Percentiles rank a stretch among this genome's conserved stretches.
These are phyloP conservation scores for Podaxis pistillaris DNA, from an alignment of 768 basidiomycete genomes.

Conservation along the genomic window DNA sequence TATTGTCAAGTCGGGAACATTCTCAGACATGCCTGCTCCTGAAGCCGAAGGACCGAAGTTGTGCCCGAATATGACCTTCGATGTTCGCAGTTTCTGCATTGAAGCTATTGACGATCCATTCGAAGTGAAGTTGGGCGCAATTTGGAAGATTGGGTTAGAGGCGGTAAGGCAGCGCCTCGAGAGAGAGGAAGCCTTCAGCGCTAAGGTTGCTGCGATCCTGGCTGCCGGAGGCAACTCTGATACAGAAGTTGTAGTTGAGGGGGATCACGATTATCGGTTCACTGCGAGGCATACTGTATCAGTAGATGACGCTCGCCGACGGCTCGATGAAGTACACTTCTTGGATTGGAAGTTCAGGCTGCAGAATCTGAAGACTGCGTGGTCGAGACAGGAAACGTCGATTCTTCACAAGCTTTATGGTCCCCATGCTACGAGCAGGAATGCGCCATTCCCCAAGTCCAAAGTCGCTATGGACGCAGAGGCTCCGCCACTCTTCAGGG, in stretches of 20 bases:
- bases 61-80: slow-evolving; percentile 61
- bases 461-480: slow-evolving; percentile 34
- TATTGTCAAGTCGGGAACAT: slow-evolving; percentile 52
- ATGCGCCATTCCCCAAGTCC: slow-evolving; percentile 39
- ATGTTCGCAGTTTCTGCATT: slow-evolving; percentile 58
- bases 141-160: slow-evolving; percentile 68
- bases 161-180: slow-evolving; percentile 70
- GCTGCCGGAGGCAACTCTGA: slow-evolving; percentile 20
- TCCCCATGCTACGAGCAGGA: slow-evolving; percentile 23
- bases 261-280: slow-evolving; percentile 61
- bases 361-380: slow-evolving; percentile 44
- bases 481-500: slow-evolving; percentile 69
- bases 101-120: slow-evolving; percentile 86
- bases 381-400: slow-evolving; percentile 45
- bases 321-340: slow-evolving; percentile 68
- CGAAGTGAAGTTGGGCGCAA: slow-evolving; percentile 72
- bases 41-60: slow-evolving; percentile 69
- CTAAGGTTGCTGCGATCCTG: slow-evolving; percentile 70
- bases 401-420: slow-evolving; percentile 46
- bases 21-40: slow-evolving; percentile 58
- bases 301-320: slow-evolving; percentile 66
- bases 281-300: slow-evolving; percentile 62
- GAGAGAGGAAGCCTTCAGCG: slow-evolving; percentile 77
- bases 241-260: slow-evolving; percentile 16
- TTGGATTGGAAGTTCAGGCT: slow-evolving; percentile 69